Evolutionary conservation across 441 rosid species (phyloP).

Genomic region (Populus trichocarpa): DNA sequence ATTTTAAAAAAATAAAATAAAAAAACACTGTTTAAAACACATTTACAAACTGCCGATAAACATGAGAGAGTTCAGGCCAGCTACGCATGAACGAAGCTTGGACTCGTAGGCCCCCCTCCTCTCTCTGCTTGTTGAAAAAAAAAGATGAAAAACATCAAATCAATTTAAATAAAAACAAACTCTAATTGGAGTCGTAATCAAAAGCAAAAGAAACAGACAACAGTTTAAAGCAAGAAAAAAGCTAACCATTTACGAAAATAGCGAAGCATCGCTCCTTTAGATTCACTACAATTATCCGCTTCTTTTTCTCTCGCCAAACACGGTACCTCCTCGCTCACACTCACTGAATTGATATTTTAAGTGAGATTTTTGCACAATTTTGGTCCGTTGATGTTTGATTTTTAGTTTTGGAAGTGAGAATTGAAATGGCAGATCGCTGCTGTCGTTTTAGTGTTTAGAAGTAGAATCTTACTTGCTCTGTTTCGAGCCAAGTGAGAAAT

Average conservation of each 20-base stretch:
- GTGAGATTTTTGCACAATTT: not conserved
- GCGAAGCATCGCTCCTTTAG: constrained; percentile 21
- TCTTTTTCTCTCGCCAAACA: constrained; percentile 5
- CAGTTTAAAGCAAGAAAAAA: constrained; percentile 6
- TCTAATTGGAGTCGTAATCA: not conserved
- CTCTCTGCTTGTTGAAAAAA: not conserved
- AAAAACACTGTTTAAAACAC: not conserved
- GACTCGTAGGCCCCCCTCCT: constrained; percentile 15
- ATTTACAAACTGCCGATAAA: constrained; percentile 2
- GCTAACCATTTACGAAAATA: constrained; percentile 20
- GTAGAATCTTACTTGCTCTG: not conserved
- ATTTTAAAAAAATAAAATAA: no score
- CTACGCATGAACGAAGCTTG: constrained; percentile 26
- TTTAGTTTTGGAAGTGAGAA: not conserved
- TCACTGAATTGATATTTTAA: not conserved
- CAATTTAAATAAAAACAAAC: not conserved
- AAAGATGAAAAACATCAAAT: not conserved
- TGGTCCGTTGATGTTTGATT: constrained; percentile 12
- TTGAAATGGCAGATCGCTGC: constrained; percentile 25
- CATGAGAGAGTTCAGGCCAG: constrained; percentile 23
- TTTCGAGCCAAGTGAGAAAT: not conserved
- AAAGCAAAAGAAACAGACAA: not conserved
- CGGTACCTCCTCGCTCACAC: constrained; percentile 16
- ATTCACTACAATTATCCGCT: constrained; percentile 18
- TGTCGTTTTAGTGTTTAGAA: not conserved